phyloP scores from a whole-genome alignment of 2,329 filamentous ascomycete genomes.

The Aureobasidium musti region DNA sequence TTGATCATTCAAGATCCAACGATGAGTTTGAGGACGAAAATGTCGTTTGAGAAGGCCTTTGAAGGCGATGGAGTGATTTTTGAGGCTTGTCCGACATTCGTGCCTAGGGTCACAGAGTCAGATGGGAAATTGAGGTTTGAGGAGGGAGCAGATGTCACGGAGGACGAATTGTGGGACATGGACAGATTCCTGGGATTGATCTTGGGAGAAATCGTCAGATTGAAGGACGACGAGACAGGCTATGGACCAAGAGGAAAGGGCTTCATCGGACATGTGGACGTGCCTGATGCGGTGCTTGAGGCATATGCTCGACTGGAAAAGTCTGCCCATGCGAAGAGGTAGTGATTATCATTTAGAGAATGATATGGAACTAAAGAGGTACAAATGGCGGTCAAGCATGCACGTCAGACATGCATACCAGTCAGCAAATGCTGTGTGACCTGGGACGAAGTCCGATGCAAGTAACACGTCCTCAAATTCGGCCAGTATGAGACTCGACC shows the following conservation, averaged over 20 bases:
- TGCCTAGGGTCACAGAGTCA: constrained; percentile 34
- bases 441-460: neutral
- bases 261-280: constrained; percentile 50
- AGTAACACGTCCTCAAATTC: neutral
- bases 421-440: too few species aligned
- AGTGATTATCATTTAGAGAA: neutral
- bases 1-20: constrained; percentile 52
- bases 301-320: constrained; percentile 37
- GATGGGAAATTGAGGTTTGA: constrained; percentile 29
- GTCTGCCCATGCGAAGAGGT: constrained; percentile 26
- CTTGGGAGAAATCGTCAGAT: constrained; percentile 49
- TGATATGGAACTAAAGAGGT: neutral
- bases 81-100: constrained; percentile 41
- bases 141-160: neutral
- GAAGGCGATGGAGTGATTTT: constrained; percentile 35
- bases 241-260: constrained; percentile 50
- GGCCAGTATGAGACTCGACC: neutral
- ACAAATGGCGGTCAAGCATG: neutral
- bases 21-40: constrained; percentile 48
- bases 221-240: constrained; percentile 47
- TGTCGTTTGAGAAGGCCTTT: constrained; percentile 48
- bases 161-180: constrained; percentile 42
- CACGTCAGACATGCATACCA: neutral
- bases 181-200: constrained; percentile 48
- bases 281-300: constrained; percentile 43